A percentile compares a stretch with the other conserved stretches of the same genome.
phyloP scores from a whole-genome alignment of 331 rosid species.

The Arachis monticola region DNA sequence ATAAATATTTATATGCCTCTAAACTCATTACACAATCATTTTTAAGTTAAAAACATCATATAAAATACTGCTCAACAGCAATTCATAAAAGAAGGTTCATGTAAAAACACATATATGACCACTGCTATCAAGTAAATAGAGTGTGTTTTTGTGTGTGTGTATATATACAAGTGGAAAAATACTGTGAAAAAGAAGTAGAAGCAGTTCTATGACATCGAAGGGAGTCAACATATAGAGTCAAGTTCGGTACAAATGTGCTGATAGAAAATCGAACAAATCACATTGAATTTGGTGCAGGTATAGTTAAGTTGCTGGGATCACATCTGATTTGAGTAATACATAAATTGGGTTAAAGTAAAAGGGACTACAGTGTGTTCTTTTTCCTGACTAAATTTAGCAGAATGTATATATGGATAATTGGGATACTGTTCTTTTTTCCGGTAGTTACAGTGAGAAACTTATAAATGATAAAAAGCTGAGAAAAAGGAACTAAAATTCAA shows the following conservation, averaged over 20 bases:
- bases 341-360: neutral
- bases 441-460: neutral
- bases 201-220: conserved; percentile 1
- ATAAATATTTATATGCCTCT: no score
- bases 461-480: conserved; percentile 2
- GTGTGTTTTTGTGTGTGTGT: neutral
- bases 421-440: no score
- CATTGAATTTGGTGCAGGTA: neutral
- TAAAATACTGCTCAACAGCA: neutral
- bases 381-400: neutral
- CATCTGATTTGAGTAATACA: conserved; percentile 21
- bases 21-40: no score
- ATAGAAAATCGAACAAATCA: conserved; percentile 21
- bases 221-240: conserved; percentile 7
- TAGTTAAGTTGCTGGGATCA: neutral
- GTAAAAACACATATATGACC: neutral
- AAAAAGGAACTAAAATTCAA: neutral
- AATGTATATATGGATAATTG: neutral
- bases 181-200: neutral
- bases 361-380: neutral
- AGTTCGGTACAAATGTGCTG: neutral
- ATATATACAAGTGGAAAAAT: neutral
- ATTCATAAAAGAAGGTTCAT: conserved; percentile 1
- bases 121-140: conserved; percentile 4
- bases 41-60: no score